Conservation (phyloP, 2,329 filamentous ascomycete genomes). For the Fusarium decemcellulare region DNA sequence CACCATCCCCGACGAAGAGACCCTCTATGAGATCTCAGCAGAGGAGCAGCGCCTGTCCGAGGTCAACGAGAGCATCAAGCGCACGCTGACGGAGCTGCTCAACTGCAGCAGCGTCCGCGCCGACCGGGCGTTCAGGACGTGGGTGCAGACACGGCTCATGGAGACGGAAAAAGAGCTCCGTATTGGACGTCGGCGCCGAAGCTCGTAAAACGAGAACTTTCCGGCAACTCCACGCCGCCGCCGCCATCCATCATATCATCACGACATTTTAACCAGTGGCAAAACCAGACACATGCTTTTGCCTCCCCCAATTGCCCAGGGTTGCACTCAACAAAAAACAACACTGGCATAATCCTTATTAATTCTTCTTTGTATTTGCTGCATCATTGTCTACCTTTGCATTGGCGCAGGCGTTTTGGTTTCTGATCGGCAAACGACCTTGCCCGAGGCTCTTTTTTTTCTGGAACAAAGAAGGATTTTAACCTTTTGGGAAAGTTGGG, state of each 20-base stretch:
- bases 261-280: neutral
- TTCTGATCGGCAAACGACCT: neutral
- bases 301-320: slow-evolving; percentile 5
- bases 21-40: slow-evolving; percentile 63
- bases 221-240: neutral
- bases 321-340: neutral
- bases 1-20: slow-evolving; percentile 63
- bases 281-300: slow-evolving; percentile 10
- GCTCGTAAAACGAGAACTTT: slow-evolving; percentile 50
- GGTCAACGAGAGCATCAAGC: slow-evolving; percentile 74
- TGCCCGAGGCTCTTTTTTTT: neutral
- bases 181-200: slow-evolving; percentile 65
- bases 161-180: slow-evolving; percentile 73
- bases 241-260: slow-evolving; percentile 21
- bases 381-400: slow-evolving; percentile 16
- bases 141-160: slow-evolving; percentile 72
- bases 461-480: slow-evolving; percentile 17
- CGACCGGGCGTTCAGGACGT: slow-evolving; percentile 67
- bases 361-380: slow-evolving; percentile 27
- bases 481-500: slow-evolving; percentile 10
- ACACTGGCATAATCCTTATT: slow-evolving; percentile 33
- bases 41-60: slow-evolving; percentile 69
- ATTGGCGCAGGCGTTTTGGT: slow-evolving; percentile 41
- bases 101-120: slow-evolving; percentile 70
- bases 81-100: slow-evolving; percentile 72